phyloP scores from a whole-genome alignment of 257 asterid species.

The Solanum pimpinellifolium region DNA sequence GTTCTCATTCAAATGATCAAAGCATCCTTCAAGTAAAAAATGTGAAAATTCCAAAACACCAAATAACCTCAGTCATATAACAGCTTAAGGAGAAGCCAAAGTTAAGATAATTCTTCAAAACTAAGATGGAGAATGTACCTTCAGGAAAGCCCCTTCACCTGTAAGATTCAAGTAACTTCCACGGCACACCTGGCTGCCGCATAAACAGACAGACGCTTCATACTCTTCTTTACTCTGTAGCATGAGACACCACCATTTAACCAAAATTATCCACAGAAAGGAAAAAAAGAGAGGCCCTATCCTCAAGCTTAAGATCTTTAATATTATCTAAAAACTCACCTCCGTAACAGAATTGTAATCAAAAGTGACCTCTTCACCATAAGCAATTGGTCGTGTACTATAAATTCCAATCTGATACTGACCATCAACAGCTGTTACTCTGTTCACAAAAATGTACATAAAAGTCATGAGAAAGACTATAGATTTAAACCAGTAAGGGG shows the following conservation, averaged over 20 bases:
- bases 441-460: constrained; percentile 20
- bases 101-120: neutral
- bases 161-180: constrained; percentile 92
- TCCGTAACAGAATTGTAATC: constrained; percentile 98
- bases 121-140: constrained; percentile 33
- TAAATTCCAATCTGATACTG: constrained; percentile 97
- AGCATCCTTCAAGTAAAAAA: neutral
- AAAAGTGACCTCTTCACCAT: constrained; percentile 94
- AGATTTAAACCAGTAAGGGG: neutral
- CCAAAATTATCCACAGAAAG: constrained; percentile 2
- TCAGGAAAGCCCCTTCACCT: constrained; percentile 94
- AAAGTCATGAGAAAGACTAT: neutral
- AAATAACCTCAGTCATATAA: neutral
- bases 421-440: constrained; percentile 99
- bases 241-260: neutral
- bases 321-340: constrained; percentile 37
- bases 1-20: neutral
- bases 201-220: constrained; percentile 96
- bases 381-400: constrained; percentile 81
- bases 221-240: constrained; percentile 95
- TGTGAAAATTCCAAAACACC: neutral
- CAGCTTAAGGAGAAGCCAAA: neutral
- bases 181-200: constrained; percentile 99
- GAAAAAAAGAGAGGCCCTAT: neutral
- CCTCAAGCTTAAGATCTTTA: neutral